These are phyloP conservation scores for Cairneyella variabilis DNA, from an alignment of 495 filamentous ascomycete species.

Conservation along the genomic window DNA sequence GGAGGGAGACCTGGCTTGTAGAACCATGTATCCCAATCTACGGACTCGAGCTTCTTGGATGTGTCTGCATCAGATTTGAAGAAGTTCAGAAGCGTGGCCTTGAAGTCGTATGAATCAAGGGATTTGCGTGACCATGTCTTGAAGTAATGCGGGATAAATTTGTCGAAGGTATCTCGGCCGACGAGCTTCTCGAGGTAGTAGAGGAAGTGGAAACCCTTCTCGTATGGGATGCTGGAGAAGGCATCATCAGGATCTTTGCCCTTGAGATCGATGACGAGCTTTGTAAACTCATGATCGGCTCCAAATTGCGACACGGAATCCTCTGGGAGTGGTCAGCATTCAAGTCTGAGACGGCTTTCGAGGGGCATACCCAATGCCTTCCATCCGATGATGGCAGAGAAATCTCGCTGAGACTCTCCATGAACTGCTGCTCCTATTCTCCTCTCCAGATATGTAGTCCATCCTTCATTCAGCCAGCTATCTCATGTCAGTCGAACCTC, in stretches of 20 bases:
- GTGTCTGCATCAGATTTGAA: constrained; percentile 65
- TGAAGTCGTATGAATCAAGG: constrained; percentile 90
- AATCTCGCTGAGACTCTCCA: constrained; percentile 80
- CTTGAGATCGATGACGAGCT: constrained; percentile 79
- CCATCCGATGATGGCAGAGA: constrained; percentile 88
- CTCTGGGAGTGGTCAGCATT: constrained; percentile 32
- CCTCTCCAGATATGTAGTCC: constrained; percentile 91
- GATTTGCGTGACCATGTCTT: constrained; percentile 74
- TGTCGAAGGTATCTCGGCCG: constrained; percentile 82
- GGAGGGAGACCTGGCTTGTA: constrained; percentile 81
- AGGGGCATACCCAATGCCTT: constrained; percentile 48
- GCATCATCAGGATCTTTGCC: constrained; percentile 94
- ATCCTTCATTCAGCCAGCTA: constrained; percentile 91
- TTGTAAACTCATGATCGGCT: constrained; percentile 84
- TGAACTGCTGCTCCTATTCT: constrained; percentile 66
- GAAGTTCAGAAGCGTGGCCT: constrained; percentile 78
- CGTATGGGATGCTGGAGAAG: constrained; percentile 82
- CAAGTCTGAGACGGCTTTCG: constrained; percentile 37
- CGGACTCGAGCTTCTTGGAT: constrained; percentile 57
- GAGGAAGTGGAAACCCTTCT: constrained; percentile 74
- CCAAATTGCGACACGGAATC: constrained; percentile 77
- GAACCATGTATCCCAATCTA: constrained; percentile 90
- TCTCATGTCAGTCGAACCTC: not conserved
- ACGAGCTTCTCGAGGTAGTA: constrained; percentile 82
- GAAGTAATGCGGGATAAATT: constrained; percentile 95